phyloP scores from a whole-genome alignment of 1,284 basidiomycete genomes.

The Sanghuangporus weigelae region DNA sequence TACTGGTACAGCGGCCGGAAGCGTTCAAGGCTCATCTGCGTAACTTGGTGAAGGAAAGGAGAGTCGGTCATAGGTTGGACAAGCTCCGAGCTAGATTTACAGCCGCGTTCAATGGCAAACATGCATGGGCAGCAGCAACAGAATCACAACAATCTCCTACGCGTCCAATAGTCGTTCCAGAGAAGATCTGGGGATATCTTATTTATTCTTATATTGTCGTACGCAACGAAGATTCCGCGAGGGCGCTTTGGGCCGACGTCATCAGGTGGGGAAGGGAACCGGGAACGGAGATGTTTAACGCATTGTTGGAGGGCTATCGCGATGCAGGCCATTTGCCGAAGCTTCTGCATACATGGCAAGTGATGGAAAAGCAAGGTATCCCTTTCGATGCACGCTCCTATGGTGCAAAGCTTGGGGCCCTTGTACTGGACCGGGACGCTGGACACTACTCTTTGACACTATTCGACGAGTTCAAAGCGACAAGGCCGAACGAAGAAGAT shows the following conservation, averaged over 20 bases:
- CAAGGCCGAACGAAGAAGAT: constrained; percentile 23
- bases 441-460: constrained; percentile 41
- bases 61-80: constrained; percentile 32
- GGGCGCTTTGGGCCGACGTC: constrained; percentile 61
- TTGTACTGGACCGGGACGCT: constrained; percentile 43
- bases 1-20: constrained; percentile 43
- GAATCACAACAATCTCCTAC: constrained; percentile 29
- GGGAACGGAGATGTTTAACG: constrained; percentile 54
- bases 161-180: constrained; percentile 46
- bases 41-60: constrained; percentile 29
- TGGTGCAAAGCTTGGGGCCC: constrained; percentile 51
- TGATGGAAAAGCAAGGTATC: constrained; percentile 49
- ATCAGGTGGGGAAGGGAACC: constrained; percentile 41
- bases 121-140: constrained; percentile 41
- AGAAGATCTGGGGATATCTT: constrained; percentile 56
- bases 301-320: constrained; percentile 57
- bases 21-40: constrained; percentile 46
- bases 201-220: constrained; percentile 54
- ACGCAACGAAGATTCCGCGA: constrained; percentile 48
- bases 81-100: constrained; percentile 45
- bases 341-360: constrained; percentile 50
- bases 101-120: constrained; percentile 41
- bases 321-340: constrained; percentile 40
- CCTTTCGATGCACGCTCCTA: constrained; percentile 53
- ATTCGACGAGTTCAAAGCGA: constrained; percentile 45